Percentiles rank a stretch among this genome's conserved stretches.
Evolutionary conservation across 2,329 filamentous ascomycete species (phyloP).

Genomic region (Dryadomyces sulphureus): DNA sequence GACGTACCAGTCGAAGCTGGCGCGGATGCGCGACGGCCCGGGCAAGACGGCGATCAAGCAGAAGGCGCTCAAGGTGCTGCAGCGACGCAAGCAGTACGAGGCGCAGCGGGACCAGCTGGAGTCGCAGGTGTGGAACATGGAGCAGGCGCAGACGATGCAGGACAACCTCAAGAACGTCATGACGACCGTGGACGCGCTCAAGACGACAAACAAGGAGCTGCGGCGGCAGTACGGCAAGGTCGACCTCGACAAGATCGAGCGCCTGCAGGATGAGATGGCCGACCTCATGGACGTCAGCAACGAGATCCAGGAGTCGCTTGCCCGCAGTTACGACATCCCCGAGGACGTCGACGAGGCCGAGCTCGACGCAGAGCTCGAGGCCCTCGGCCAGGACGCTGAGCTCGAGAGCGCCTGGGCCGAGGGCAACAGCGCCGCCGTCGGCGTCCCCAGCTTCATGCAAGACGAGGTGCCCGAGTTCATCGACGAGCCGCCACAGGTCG

Average conservation of each 20-base stretch:
- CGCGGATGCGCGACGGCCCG: conserved; percentile 89
- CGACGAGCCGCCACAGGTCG: conserved; percentile 58
- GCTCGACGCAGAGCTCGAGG: conserved; percentile 90
- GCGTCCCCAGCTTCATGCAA: conserved; percentile 72
- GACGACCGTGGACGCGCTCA: conserved; percentile 95
- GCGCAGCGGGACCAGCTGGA: conserved; percentile 85
- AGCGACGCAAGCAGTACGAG: conserved; percentile 90
- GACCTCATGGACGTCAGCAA: conserved; percentile 96
- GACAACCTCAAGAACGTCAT: conserved; percentile 97
- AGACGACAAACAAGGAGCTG: conserved; percentile 87
- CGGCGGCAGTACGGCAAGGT: conserved; percentile 94
- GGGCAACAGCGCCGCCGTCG: conserved; percentile 21
- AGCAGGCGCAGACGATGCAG: conserved; percentile 95
- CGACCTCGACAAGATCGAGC: conserved; percentile 93
- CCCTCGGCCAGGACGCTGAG: conserved; percentile 86
- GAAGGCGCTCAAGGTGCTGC: conserved; percentile 86
- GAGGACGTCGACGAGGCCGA: conserved; percentile 96
- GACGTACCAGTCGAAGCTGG: conserved; percentile 73
- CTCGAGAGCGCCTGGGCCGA: conserved; percentile 50
- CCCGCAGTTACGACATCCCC: conserved; percentile 81
- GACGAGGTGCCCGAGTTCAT: conserved; percentile 88
- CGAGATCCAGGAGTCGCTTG: conserved; percentile 92
- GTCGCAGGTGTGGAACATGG: conserved; percentile 97
- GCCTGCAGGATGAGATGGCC: conserved; percentile 97
- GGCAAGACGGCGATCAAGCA: conserved; percentile 87